phyloP scores from a whole-genome alignment of 768 basidiomycete genomes.

The Boletus eberwhitei region DNA sequence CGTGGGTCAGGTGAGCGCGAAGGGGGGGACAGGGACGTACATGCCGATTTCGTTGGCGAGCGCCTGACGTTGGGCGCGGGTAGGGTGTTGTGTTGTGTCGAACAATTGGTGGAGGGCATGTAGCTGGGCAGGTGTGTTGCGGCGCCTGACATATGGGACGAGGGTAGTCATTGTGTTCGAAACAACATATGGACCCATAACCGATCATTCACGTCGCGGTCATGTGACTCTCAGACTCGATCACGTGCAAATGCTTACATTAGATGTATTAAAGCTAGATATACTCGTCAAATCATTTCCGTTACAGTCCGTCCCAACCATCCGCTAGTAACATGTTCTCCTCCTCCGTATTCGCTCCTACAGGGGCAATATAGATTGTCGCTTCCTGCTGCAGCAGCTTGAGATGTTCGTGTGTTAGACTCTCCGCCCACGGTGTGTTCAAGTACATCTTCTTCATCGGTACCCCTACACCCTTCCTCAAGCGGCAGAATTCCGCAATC shows the following conservation, averaged over 20 bases:
- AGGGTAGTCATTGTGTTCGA: constrained; percentile 5
- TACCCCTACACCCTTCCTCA: constrained; percentile 37
- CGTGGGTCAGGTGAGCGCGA: constrained; percentile 4
- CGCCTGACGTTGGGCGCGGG: constrained; percentile 39
- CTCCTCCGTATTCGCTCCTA: constrained; percentile 44
- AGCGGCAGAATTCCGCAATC: constrained; percentile 36
- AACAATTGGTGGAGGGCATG: constrained; percentile 35
- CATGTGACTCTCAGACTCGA: constrained; percentile 22
- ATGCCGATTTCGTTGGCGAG: constrained; percentile 40
- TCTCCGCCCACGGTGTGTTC: constrained; percentile 28
- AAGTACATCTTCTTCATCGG: constrained; percentile 54
- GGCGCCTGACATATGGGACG: constrained; percentile 30
- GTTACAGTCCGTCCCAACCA: constrained; percentile 13
- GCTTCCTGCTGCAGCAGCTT: constrained; percentile 25
- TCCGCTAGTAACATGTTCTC: constrained; percentile 36
- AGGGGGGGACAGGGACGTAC: constrained; percentile 19
- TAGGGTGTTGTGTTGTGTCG: constrained; percentile 37
- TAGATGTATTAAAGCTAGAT: neutral
- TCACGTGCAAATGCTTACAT: constrained; percentile 16
- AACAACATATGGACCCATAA: constrained; percentile 13
- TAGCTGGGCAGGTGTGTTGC: constrained; percentile 34
- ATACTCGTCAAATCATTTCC: neutral
- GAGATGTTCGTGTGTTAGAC: constrained; percentile 22
- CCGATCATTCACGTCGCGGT: constrained; percentile 24
- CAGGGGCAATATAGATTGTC: constrained; percentile 27